Evolutionary conservation across 1,139 yeast genomes (phyloP), one percentile per base, ranked within the genome.

Genomic region (Tardiomyces depauwii): DNA sequence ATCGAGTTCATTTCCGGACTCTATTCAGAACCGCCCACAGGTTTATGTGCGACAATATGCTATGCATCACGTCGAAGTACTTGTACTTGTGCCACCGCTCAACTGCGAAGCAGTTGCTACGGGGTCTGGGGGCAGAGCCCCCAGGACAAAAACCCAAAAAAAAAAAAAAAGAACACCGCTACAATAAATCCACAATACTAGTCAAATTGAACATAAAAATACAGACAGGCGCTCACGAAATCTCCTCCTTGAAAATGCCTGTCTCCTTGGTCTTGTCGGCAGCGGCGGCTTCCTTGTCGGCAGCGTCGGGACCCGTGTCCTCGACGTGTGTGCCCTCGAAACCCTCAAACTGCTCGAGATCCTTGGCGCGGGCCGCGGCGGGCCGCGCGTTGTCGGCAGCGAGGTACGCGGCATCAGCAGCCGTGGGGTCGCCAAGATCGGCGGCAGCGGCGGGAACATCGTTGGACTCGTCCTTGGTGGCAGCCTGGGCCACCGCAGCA

Each of bases 251-350:
- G 45, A 55, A 55, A 28, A 55, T 48, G 14, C 57, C 51, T 28
- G 36, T 30, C 16, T 30, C 36, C 36, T 30, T 30, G 36, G 36
- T 12, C 16, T 12, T 30, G 16, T 30, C 36, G 36, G 11, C 12
- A 27, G 12, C 30, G 30, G 12, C 30, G 9, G 9, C 30, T 10
- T 9, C 30, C 9, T 49, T 47, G 43, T 47, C 36, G 39, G 45
- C 43, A 40, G 47, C 43, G 28, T 43, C 47, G 23, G 42, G 43
- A 27, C 44, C 25, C 44, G 25, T 21, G 25, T 49, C 53, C 44
- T 43, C 44, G 7, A 54, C 58, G 44, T 51, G 54, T 12, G 56
- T 47, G 25, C 57, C 54, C 42, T 54, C 58, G 41, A 55, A 55
- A 33, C 54, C 55, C 7, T 45, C 45, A 45, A 54, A 55, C 45